Base-by-base conservation (phyloP, 306 rosid species). In the Prunus mume region DNA sequence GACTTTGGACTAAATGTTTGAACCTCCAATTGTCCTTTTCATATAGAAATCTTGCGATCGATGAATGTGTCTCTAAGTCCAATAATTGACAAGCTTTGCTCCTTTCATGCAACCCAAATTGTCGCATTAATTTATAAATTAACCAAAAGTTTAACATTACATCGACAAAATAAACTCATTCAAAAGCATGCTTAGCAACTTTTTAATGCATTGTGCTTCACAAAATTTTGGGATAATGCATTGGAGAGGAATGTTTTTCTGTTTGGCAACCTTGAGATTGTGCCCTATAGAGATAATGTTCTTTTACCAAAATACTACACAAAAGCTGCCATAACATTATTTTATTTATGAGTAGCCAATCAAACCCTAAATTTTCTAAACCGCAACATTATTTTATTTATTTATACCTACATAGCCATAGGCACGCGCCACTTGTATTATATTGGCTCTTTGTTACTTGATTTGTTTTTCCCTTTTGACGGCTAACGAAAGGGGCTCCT, bases 221-320 rank as follows among this genome's bases (percentile, higher is more conserved):
- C 83, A 68, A 83, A 83, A n/a, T 24, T 57, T 57, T 57, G 77
- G 80, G 81, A 79, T 64, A 47, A 70, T 27, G 71, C 7, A 70
- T 49, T 25, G 69, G 71, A 34, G 79, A 54, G 62, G 86, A 83
- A 83, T 83, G 81, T 83, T 74, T 74, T 76, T 80, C 58, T 68
- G 80, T 71, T 75, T 83, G 77, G 75, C 74, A 13, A 41, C 64
- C 68, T 69, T 70, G 80, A 79, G 50, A 76, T 65, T 69, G 69
- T 60, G 47, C 70, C 28, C 52, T 11, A 79, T 24, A 56, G 30
- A 7, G 24, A 65, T 65, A 34, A 20, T 51, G 63, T 34, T 60
- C 45, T 50, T 22, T 60, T 72, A 67, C 76, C 69, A 67, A 82
- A 63, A 54, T 20, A 25, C 65, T 60, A 60, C 12, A 20, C 62